Conservation (phyloP, 768 basidiomycete genomes). For the Gloeophyllum trabeum region DNA sequence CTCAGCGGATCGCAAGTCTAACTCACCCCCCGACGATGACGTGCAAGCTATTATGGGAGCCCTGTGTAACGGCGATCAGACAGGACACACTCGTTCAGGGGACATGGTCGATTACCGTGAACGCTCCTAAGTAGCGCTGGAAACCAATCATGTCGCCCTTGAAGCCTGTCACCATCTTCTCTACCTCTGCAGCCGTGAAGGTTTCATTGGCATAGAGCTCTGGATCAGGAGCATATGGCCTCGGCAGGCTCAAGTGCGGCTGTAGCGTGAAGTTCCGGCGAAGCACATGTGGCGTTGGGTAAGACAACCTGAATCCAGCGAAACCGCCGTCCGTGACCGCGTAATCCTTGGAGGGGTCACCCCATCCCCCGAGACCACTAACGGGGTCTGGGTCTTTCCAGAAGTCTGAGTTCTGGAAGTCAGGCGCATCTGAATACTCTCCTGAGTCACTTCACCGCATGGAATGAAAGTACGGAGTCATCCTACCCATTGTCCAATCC, state of each 20-base stretch:
- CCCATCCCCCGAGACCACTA: slow-evolving; percentile 14
- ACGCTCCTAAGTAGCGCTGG: slow-evolving; percentile 18
- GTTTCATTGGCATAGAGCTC: slow-evolving; percentile 13
- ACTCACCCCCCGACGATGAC: slow-evolving; percentile 20
- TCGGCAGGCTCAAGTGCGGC: too few relatives aligned
- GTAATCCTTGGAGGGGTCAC: slow-evolving; percentile 10
- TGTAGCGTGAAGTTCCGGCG: slow-evolving; percentile 1
- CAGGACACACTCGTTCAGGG: neutral
- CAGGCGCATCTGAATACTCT: too few relatives aligned
- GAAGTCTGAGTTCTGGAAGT: too few relatives aligned
- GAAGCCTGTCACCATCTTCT: slow-evolving; percentile 14
- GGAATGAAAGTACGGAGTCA: too few relatives aligned
- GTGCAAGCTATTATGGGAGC: slow-evolving; percentile 21
- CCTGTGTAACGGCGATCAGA: slow-evolving; percentile 12
- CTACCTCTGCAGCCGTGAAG: slow-evolving; percentile 14
- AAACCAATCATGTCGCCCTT: slow-evolving; percentile 20
- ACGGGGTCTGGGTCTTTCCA: slow-evolving; percentile 9
- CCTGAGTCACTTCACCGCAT: too few relatives aligned
- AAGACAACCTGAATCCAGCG: neutral
- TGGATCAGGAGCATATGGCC: slow-evolving; percentile 12
- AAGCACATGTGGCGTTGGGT: neutral
- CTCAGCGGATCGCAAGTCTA: neutral
- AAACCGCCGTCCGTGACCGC: neutral
- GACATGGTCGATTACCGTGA: slow-evolving; percentile 10
- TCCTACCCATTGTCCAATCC: slow-evolving; percentile 15